phyloP scores from a whole-genome alignment of 2,329 filamentous ascomycete species.

The Nemania sp. region DNA sequence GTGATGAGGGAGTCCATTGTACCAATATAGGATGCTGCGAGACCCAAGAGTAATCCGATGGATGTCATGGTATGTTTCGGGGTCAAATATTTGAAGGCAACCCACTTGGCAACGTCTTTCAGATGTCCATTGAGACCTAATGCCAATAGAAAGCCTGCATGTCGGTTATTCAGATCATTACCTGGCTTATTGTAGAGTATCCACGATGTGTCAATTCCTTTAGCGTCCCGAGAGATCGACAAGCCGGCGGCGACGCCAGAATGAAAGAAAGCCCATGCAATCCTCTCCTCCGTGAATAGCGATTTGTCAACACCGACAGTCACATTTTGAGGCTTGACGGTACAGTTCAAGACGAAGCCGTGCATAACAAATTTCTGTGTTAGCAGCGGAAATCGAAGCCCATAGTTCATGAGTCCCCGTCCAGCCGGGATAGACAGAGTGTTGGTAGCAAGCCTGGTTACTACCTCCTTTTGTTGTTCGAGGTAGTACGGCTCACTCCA shows the following conservation, averaged over 20 bases:
- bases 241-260: constrained; percentile 92
- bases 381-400: constrained; percentile 81
- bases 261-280: constrained; percentile 98
- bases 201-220: constrained; percentile 97
- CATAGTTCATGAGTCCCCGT: constrained; percentile 84
- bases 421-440: constrained; percentile 89
- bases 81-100: constrained; percentile 98
- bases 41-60: constrained; percentile 87
- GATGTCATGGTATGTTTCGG: constrained; percentile 99
- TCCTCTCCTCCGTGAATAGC: constrained; percentile 91
- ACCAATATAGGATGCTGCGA: constrained; percentile 91
- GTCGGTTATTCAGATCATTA: constrained; percentile 88
- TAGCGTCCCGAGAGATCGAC: constrained; percentile 85
- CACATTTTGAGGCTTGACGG: constrained; percentile 89
- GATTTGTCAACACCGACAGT: constrained; percentile 91
- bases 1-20: constrained; percentile 98
- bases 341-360: constrained; percentile 88
- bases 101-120: constrained; percentile 94
- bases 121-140: constrained; percentile 93
- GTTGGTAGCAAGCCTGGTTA: constrained; percentile 81
- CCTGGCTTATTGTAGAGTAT: constrained; percentile 95
- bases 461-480: constrained; percentile 89
- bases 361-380: constrained; percentile 90
- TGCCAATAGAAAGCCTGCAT: constrained; percentile 90
- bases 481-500: constrained; percentile 87